Evolutionary conservation across 345 rosid species (phyloP), one percentile per base, ranked within the genome.

Genomic region (Lagerstroemia speciosa): DNA sequence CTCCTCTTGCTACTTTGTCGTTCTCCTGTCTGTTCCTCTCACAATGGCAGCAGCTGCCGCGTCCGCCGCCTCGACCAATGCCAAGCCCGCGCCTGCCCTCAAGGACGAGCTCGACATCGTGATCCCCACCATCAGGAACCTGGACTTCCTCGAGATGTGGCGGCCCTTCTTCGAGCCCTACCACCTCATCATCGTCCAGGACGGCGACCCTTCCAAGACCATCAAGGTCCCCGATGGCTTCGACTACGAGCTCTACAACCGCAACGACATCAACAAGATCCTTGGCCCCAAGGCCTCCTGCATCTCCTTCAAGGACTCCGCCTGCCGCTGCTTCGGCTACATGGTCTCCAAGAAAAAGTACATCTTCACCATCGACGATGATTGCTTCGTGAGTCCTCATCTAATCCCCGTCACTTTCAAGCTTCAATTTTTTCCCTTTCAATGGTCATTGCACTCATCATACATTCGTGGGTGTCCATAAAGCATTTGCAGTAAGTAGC

Each of bases 301-400:
- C 72, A 93, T 93, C 67, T 93, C 98, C 37, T 93, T 90, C 72
- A 90, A 90, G 85, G 98, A 93, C 80, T 90, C 97, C 27, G 97
- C 97, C 74, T 93, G 98, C 71, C 88, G 98, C 9, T 90, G 97
- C 85, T 93, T 93, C 74, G 98, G 98, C 4, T 93, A 87, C 80
- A 90, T 93, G 98, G 83, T 93, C 41, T 93, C 98, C 78, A 93
- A 88, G 86, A 93, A 93, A 88, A 93, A 93, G 84, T 93, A 93
- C 65, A 87, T 93, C 78, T 93, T 74, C 86, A 93, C 98, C 77
- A 90, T 93, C 52, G 98, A 93, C 72, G 98, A 93, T 61, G 98
- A 93, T 70, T 93, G 98, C 86, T 93, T 90, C 65, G 98, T 93
- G 79, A 87, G 97, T 81, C n/a, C n/a, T n/a, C n/a, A n/a, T n/a